Evolutionary conservation across 352 stramenopile genomes (phyloP), one percentile per base, ranked within the genome.

Genomic region (Phytopythium helicoides): DNA sequence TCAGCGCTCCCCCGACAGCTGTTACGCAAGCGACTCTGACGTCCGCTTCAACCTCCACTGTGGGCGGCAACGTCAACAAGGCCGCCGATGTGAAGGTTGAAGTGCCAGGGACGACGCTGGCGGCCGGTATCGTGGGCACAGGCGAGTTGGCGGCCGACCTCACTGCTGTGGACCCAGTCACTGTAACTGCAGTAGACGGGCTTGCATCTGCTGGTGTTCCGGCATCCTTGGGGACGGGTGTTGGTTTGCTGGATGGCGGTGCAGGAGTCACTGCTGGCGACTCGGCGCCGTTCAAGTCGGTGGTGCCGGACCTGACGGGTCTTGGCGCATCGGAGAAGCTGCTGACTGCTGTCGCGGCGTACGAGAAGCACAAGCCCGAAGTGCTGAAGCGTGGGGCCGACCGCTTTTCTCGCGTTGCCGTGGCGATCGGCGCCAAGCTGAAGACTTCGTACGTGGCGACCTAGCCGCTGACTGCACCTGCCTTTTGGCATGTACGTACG

Each of bases 281-380:
- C n/a, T 62, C 57, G 18, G 48, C 58, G 10, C 67, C 48, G 42
- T 82, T 87, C 50, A 72, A 84, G 62, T 89, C 81, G 25, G 81
- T 91, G 16, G 60, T 91, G 36, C 81, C 81, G 3, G 81, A 91
- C 44, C 70, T 91, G 52, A 86, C 78, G 35, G 83, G 78, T 16
- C 62, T 93, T 22, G 73, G 71, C 46, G 81, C 83, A 6, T 88
- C 83, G 2, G 83, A 93, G 62, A 89, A 87, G 52, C 65, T 93
- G 31, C 62, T 93, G 37, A 88, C 80, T 19, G 83, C 81, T 1
- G 81, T 93, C 21, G 76, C 83, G 21, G 81, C 83, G 11, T 92
- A 87, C 47, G 83, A 90, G 57, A 93, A 93, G 56, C 76, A 93
- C 52, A 89, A 92, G 16, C 83, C 83, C 2, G 76, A 90, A 31